Base-by-base conservation (phyloP, 805 yeast genomes). In the Candida silvatica region DNA sequence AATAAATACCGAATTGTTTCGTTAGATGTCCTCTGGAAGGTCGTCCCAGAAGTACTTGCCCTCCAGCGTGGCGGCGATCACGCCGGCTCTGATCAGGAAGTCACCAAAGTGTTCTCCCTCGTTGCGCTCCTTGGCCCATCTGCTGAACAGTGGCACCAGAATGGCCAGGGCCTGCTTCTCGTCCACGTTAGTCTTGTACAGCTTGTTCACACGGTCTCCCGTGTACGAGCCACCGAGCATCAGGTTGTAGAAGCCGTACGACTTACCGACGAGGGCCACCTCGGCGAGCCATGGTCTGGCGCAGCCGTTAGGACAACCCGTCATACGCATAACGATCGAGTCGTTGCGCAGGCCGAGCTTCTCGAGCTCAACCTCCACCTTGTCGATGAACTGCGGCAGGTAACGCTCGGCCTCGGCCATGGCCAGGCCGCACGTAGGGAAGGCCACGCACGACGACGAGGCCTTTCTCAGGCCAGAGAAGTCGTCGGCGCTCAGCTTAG, bases 261-360 rank as follows among this genome's bases (percentile, higher is more conserved):
- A 96, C 59, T 90, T 90, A 58, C 97, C 97, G 38, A 90, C 94
- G 40, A 87, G 69, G 1, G 97, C 97, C 39, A 90, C 77, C 59
- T 90, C 97, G 4, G 97, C 97, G 34, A 90, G 64, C 97, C 97
- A 90, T 20, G 97, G 97, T 60, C 97, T 78, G 17, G 97, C 92
- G 68, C 97, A 90, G 47, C 97, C 97, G 59, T 90, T 90, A 37
- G 97, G 97, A 71, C 97, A 90, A 38, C 97, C 97, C 20, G 97
- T 90, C 97, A 90, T 88, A 67, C 97, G 77, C 94, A 90, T 82
- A 17, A 87, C 95, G 46, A 90, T 72, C 6, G 95, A 79, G 61
- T 90, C 97, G 51, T 87, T 95, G 54, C 95, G 81, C 49, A 90
- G 71, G 6, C 97, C 97, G 45, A 78, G 77, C 52, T 87, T 95